These are phyloP conservation scores for Umbelopsis sp. DNA, from an alignment of 192 early-diverging fungal genomes.

Conservation along the genomic window DNA sequence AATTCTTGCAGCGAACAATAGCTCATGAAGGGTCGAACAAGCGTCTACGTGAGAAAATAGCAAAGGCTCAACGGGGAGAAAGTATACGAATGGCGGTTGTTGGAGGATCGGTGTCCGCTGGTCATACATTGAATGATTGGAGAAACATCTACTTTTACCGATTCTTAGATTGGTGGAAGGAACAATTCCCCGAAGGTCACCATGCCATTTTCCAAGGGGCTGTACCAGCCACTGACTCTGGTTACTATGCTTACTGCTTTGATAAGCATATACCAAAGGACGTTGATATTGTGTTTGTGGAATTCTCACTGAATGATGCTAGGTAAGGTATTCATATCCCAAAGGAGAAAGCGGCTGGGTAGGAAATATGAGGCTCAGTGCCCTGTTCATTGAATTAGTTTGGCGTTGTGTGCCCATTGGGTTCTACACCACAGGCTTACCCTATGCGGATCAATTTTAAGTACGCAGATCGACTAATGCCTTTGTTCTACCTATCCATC, in stretches of 20 bases:
- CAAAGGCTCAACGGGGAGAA: constrained; percentile 5
- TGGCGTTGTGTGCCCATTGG: too few species aligned
- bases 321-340: constrained; percentile 11
- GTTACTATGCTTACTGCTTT: constrained; percentile 23
- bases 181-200: constrained; percentile 14
- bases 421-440: too few species aligned
- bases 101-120: constrained; percentile 20
- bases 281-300: constrained; percentile 22
- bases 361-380: too few species aligned
- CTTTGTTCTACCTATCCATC: neutral
- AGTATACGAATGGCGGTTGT: constrained; percentile 12
- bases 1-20: constrained; percentile 7
- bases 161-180: constrained; percentile 20
- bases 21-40: constrained; percentile 14
- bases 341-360: too few species aligned
- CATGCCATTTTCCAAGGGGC: constrained; percentile 18
- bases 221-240: constrained; percentile 20
- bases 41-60: constrained; percentile 16
- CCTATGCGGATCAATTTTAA: neutral
- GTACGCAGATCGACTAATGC: neutral
- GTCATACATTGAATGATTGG: constrained; percentile 18
- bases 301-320: constrained; percentile 23
- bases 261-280: constrained; percentile 20
- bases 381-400: too few species aligned
- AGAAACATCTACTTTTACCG: constrained; percentile 17